Evolutionary conservation across 306 rosid genomes (phyloP).

Genomic region (Cucumis sativus): DNA sequence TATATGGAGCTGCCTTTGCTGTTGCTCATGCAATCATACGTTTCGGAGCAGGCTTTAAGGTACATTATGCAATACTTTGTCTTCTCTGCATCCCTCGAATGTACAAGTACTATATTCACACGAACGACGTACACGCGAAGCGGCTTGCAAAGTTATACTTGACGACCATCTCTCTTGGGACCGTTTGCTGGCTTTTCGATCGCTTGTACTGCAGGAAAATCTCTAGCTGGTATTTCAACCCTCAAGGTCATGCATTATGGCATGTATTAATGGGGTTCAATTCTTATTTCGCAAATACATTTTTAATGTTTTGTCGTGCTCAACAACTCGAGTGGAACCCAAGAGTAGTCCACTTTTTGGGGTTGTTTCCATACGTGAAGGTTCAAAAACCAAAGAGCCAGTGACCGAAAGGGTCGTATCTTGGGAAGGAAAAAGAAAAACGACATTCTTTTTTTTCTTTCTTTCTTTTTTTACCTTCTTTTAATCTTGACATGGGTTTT

Average conservation of each 20-base stretch:
- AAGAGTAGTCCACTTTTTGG: constrained; percentile 35
- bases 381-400: constrained; percentile 53
- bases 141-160: constrained; percentile 50
- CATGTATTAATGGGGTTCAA: constrained; percentile 68
- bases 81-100: constrained; percentile 83
- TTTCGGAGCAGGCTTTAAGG: constrained; percentile 55
- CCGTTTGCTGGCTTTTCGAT: constrained; percentile 50
- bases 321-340: constrained; percentile 69
- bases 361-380: constrained; percentile 63
- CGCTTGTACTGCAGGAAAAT: constrained; percentile 50
- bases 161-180: constrained; percentile 37
- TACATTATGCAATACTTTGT: constrained; percentile 51
- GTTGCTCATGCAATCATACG: constrained; percentile 38
- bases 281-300: constrained; percentile 66
- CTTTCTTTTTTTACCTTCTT: too few species aligned
- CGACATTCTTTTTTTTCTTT: background rate
- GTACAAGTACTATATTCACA: constrained; percentile 80
- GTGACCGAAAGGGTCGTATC: constrained; percentile 16
- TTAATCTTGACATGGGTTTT: background rate
- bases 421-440: background rate
- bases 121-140: constrained; percentile 45
- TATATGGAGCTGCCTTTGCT: constrained; percentile 54
- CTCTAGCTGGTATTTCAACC: constrained; percentile 47
- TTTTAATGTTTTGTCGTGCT: constrained; percentile 85
- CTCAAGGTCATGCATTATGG: constrained; percentile 84